Conservation (phyloP, 2,329 filamentous ascomycete species). For the Neofusicoccum cordaticola region DNA sequence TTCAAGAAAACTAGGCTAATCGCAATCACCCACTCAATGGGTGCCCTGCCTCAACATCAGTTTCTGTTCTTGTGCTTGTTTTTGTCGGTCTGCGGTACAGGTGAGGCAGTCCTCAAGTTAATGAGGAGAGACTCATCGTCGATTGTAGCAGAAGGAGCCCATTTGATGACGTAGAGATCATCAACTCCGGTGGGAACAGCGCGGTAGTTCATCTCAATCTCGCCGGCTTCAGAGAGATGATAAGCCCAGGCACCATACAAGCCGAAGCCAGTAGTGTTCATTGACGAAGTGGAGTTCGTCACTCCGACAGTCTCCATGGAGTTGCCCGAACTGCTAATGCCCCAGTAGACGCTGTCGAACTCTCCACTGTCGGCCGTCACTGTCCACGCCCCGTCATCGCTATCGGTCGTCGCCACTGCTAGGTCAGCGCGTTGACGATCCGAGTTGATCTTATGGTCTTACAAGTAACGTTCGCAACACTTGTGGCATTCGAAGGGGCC, state of each 20-base stretch:
- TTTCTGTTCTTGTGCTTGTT: neutral
- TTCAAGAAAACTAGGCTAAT: too few species aligned
- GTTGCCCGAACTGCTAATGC: constrained; percentile 22
- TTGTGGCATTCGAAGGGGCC: constrained; percentile 20
- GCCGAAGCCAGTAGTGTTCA: constrained; percentile 27
- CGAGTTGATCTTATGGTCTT: neutral
- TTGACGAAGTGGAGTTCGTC: constrained; percentile 19
- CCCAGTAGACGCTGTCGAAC: constrained; percentile 22
- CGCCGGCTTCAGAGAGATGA: constrained; percentile 24
- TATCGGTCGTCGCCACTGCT: constrained; percentile 20
- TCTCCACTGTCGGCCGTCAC: constrained; percentile 20
- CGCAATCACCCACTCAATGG: too few species aligned
- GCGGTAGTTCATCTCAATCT: constrained; percentile 26
- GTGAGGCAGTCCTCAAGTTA: neutral
- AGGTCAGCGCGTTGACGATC: neutral
- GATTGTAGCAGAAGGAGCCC: constrained; percentile 4
- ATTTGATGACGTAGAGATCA: constrained; percentile 22
- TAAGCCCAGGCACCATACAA: constrained; percentile 33
- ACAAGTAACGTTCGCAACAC: constrained; percentile 32
- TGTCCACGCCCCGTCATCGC: constrained; percentile 20
- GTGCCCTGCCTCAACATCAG: neutral
- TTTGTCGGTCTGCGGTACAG: constrained; percentile 12
- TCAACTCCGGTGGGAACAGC: constrained; percentile 19
- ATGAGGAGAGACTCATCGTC: neutral
- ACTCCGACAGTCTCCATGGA: constrained; percentile 29